Conservation (phyloP, 129 eudicot genomes). For the Scalesia atractyloides region DNA sequence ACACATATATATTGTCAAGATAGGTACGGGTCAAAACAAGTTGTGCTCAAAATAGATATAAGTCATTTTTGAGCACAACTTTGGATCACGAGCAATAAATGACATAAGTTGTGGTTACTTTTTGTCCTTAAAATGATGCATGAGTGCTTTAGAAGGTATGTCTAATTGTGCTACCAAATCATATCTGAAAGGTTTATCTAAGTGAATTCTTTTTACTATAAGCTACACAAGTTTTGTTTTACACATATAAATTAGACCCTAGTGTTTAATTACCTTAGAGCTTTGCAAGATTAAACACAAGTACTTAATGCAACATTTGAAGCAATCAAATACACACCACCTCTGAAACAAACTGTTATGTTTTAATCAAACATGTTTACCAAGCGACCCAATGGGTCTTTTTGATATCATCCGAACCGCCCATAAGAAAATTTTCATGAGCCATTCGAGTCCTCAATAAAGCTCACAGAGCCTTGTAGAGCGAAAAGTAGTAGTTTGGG, state of each 20-base stretch:
- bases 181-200: not conserved
- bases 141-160: not conserved
- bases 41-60: too few species aligned
- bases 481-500: too few species aligned
- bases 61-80: not conserved
- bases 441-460: too few species aligned
- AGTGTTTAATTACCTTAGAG: not conserved
- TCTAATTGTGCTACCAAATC: constrained; percentile 5
- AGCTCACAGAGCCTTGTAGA: too few species aligned
- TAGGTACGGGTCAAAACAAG: too few species aligned
- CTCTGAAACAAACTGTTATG: not conserved
- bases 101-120: not conserved
- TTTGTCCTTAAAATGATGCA: not conserved
- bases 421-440: too few species aligned
- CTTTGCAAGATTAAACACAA: not conserved
- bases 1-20: too few species aligned
- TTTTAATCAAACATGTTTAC: not conserved
- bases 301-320: not conserved
- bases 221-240: not conserved
- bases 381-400: too few species aligned
- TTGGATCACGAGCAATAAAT: not conserved
- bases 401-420: too few species aligned
- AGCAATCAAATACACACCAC: constrained; percentile 4
- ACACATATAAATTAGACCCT: constrained; percentile 2
- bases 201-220: not conserved